These are phyloP conservation scores for Fusarium duplospermum DNA, from an alignment of 2,329 filamentous ascomycete genomes.

Conservation along the genomic window DNA sequence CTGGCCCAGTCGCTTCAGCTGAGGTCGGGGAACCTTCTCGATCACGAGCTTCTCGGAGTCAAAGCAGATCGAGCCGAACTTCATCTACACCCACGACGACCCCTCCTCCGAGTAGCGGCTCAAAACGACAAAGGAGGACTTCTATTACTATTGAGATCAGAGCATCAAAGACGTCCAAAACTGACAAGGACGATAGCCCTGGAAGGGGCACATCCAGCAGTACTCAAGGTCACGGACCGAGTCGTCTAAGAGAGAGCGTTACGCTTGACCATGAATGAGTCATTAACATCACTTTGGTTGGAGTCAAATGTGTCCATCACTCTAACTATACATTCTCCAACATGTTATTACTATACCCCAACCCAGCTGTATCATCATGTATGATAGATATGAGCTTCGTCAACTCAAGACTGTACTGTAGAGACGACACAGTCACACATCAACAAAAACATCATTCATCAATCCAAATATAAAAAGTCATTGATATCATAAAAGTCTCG, in stretches of 20 bases:
- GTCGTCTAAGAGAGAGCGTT: slow-evolving; percentile 25
- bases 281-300: neutral
- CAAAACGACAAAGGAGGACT: slow-evolving; percentile 13
- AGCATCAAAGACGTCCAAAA: slow-evolving; percentile 17
- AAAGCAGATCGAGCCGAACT: slow-evolving; percentile 3
- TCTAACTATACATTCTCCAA: neutral
- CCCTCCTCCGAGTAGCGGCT: neutral
- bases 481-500: slow-evolving; percentile 26
- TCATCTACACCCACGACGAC: slow-evolving; percentile 2
- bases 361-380: too few species aligned
- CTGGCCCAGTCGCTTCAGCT: slow-evolving; percentile 3
- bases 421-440: neutral
- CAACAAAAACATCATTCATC: neutral
- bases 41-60: slow-evolving; percentile 10
- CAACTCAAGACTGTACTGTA: neutral
- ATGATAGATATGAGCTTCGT: neutral
- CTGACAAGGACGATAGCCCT: neutral
- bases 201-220: slow-evolving; percentile 1
- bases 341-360: neutral
- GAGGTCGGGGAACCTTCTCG: neutral
- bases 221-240: slow-evolving; percentile 10
- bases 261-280: slow-evolving; percentile 2
- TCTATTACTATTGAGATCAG: slow-evolving; percentile 22
- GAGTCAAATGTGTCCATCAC: neutral
- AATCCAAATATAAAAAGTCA: slow-evolving; percentile 7